phyloP scores from a whole-genome alignment of 2,329 filamentous ascomycete genomes.

The Diplocarpon mali region DNA sequence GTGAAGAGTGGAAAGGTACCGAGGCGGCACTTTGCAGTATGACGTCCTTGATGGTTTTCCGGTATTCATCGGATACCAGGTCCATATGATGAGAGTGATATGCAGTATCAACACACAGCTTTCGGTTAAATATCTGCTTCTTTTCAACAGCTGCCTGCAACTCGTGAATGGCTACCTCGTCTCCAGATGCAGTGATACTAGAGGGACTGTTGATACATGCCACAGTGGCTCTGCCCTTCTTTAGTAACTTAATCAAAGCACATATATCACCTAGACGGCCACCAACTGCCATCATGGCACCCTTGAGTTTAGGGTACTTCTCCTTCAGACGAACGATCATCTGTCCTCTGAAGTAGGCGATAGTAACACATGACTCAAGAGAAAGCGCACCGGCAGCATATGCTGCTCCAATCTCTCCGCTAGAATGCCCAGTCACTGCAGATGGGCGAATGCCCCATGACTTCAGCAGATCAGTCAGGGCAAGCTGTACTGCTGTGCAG shows the following conservation, averaged over 20 bases:
- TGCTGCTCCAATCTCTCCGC: constrained; percentile 38
- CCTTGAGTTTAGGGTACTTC: constrained; percentile 24
- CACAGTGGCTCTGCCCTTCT: constrained; percentile 23
- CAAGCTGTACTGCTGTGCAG: constrained; percentile 38
- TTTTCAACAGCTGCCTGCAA: constrained; percentile 21
- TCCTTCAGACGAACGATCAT: constrained; percentile 24
- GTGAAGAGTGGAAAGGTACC: constrained; percentile 16
- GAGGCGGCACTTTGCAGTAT: background rate
- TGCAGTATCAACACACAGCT: constrained; percentile 24
- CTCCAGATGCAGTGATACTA: constrained; percentile 26
- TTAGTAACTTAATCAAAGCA: constrained; percentile 28
- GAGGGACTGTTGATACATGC: constrained; percentile 28
- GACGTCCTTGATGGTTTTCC: constrained; percentile 10
- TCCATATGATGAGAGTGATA: constrained; percentile 29
- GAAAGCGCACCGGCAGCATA: constrained; percentile 32
- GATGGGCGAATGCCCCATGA: constrained; percentile 33
- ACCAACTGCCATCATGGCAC: constrained; percentile 45
- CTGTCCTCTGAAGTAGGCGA: constrained; percentile 35
- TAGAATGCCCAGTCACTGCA: constrained; percentile 35
- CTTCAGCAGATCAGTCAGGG: constrained; percentile 33
- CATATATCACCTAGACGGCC: constrained; percentile 17
- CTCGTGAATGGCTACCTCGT: constrained; percentile 20
- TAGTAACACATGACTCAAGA: constrained; percentile 28
- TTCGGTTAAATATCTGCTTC: constrained; percentile 23
- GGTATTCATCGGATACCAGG: constrained; percentile 21